These are phyloP conservation scores for Penicillium polonicum DNA, from an alignment of 2,329 filamentous ascomycete species.

Conservation along the genomic window DNA sequence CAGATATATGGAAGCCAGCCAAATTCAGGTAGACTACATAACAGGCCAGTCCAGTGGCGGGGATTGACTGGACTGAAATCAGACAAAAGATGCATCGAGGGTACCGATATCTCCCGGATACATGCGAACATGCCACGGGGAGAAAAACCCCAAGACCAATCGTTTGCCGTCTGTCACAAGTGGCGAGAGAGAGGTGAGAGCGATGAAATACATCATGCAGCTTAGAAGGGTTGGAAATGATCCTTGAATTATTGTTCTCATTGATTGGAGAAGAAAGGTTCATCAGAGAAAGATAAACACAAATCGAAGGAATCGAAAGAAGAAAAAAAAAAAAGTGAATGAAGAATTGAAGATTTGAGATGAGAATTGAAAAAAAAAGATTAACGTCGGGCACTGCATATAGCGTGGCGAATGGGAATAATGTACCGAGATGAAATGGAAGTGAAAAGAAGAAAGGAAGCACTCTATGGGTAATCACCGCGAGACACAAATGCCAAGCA, in stretches of 20 bases:
- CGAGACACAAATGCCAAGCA: slow-evolving; percentile 39
- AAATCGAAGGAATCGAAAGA: slow-evolving; percentile 13
- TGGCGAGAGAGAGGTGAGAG: not conserved
- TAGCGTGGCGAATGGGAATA: slow-evolving; percentile 25
- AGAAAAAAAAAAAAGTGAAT: slow-evolving; percentile 25
- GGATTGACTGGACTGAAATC: not conserved
- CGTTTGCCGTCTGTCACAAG: not conserved
- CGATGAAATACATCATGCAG: not conserved
- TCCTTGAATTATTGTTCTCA: slow-evolving; percentile 13
- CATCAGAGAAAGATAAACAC: slow-evolving; percentile 1
- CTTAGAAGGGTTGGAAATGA: not conserved
- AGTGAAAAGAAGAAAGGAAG: slow-evolving; percentile 28
- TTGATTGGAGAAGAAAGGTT: slow-evolving; percentile 10
- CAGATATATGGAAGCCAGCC: not conserved
- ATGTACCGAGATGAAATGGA: slow-evolving; percentile 34
- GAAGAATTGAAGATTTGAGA: slow-evolving; percentile 25
- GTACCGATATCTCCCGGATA: not conserved
- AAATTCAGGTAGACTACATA: slow-evolving; percentile 24
- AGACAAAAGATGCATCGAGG: not conserved
- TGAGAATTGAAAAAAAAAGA: slow-evolving; percentile 24
- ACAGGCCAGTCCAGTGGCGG: slow-evolving; percentile 4
- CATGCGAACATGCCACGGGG: not conserved
- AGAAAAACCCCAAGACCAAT: not conserved
- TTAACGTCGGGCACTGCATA: slow-evolving; percentile 30
- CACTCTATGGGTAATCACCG: slow-evolving; percentile 41